Conservation (phyloP, 1,284 basidiomycete genomes). For the Vanrija sp. region DNA sequence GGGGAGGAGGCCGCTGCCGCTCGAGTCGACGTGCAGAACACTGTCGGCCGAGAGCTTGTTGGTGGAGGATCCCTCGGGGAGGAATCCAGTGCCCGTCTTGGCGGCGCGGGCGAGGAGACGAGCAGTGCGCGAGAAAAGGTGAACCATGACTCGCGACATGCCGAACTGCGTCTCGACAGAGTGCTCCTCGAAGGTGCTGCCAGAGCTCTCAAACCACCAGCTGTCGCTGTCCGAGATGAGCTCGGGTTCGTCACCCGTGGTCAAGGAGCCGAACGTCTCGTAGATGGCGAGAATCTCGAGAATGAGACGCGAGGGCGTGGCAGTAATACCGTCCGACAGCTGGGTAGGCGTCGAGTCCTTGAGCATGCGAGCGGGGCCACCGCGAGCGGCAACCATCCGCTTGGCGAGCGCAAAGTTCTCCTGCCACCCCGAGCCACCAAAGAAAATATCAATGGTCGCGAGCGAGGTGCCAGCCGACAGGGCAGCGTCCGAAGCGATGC, state of each 20-base stretch:
- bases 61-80: conserved; percentile 28
- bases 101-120: conserved; percentile 32
- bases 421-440: conserved; percentile 50
- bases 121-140: conserved; percentile 38
- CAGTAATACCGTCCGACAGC: conserved; percentile 45
- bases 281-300: conserved; percentile 55
- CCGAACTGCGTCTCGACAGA: conserved; percentile 55
- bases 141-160: conserved; percentile 46
- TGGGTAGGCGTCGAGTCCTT: conserved; percentile 29
- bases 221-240: conserved; percentile 47
- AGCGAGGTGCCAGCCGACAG: conserved; percentile 50
- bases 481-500: conserved; percentile 47
- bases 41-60: conserved; percentile 1
- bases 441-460: conserved; percentile 53
- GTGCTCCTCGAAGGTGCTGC: conserved; percentile 46
- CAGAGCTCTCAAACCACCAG: conserved; percentile 49
- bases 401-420: conserved; percentile 52
- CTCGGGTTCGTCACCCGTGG: conserved; percentile 49
- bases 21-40: conserved; percentile 3
- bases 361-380: conserved; percentile 46
- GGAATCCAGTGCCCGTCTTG: conserved; percentile 25
- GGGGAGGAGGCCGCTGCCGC: background rate
- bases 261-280: conserved; percentile 53
- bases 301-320: conserved; percentile 49
- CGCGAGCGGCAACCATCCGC: conserved; percentile 49